A percentile compares a stretch with the other conserved stretches of the same genome.
Evolutionary conservation across 345 rosid species (phyloP).

Genomic region (Trapa bicornis): DNA sequence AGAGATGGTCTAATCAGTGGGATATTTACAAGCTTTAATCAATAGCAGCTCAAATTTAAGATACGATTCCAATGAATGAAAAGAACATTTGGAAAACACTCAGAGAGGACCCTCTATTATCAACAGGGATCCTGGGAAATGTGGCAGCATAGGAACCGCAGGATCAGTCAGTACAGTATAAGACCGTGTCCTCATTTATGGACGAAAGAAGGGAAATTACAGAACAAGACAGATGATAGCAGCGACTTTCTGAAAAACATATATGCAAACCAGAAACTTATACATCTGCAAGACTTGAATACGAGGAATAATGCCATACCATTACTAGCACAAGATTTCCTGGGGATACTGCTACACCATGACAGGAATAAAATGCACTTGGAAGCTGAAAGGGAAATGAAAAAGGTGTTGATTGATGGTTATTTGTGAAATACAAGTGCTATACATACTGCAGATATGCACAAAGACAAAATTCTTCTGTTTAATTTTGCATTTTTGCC

Average conservation of each 20-base stretch:
- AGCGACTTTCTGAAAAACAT: background rate
- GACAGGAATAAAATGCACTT: constrained; percentile 61
- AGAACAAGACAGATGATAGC: background rate
- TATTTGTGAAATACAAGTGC: background rate
- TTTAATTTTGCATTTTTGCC: background rate
- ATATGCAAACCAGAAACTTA: background rate
- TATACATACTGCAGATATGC: background rate
- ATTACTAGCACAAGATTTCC: constrained; percentile 69
- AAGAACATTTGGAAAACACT: too few species aligned
- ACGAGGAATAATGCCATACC: constrained; percentile 22
- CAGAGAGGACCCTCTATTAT: too few species aligned
- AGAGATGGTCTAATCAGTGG: background rate
- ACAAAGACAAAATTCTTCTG: background rate
- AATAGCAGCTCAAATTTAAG: background rate
- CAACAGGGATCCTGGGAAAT: too few species aligned
- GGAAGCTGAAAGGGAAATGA: constrained; percentile 52
- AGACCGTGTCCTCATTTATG: too few species aligned
- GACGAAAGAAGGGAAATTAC: too few species aligned
- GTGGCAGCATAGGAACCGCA: too few species aligned
- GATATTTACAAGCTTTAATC: background rate
- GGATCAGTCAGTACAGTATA: too few species aligned
- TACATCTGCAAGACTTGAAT: background rate
- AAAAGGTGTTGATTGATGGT: background rate
- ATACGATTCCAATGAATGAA: too few species aligned
- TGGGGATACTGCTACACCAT: constrained; percentile 70